These are phyloP conservation scores for Antitrichia curtipendula DNA, from an alignment of 225 moss, liverwort and hornwort genomes.

Conservation along the genomic window DNA sequence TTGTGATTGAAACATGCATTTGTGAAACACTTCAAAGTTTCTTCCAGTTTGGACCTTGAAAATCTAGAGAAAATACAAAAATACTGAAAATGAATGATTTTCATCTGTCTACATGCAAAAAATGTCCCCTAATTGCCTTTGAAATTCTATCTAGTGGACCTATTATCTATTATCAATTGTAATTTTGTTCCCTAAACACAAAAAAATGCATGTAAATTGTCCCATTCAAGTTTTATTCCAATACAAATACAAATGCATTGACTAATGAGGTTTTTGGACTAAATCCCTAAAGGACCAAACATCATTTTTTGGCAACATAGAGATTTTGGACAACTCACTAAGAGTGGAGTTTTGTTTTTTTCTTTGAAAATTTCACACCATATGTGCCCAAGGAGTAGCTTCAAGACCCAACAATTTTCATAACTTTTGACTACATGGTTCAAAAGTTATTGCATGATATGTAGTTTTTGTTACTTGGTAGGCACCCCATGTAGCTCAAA, in stretches of 20 bases:
- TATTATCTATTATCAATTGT: not conserved
- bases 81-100: not conserved
- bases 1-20: not conserved
- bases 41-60: not conserved
- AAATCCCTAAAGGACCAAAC: too few species aligned
- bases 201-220: accelerated
- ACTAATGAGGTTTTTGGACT: not conserved
- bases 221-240: not conserved
- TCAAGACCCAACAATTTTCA: too few species aligned
- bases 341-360: too few species aligned
- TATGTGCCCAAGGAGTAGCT: too few species aligned
- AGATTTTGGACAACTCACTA: too few species aligned
- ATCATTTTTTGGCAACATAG: too few species aligned
- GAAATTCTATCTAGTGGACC: accelerated
- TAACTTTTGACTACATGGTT: too few species aligned
- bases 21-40: accelerated
- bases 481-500: too few species aligned
- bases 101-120: not conserved
- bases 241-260: not conserved
- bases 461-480: too few species aligned
- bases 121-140: not conserved
- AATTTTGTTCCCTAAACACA: not conserved
- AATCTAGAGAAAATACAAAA: not conserved
- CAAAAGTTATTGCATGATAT: too few species aligned
- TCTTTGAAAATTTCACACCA: too few species aligned